Conservation (phyloP, 2,329 filamentous ascomycete genomes). For the Pestalotiopsis sp. region DNA sequence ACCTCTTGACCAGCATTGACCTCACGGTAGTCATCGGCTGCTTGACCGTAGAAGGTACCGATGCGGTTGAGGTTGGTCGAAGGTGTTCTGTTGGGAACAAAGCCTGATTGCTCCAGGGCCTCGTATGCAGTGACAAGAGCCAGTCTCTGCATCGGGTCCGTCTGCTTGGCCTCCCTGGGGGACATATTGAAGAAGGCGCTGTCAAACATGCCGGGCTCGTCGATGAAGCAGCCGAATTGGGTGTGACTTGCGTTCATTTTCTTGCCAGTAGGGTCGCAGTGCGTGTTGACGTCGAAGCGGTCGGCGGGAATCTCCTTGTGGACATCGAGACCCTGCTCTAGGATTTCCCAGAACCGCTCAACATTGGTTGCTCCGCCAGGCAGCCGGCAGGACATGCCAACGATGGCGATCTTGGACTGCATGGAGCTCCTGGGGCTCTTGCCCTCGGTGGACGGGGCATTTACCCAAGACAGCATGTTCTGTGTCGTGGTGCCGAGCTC, state of each 20-base stretch:
- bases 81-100: constrained; percentile 63
- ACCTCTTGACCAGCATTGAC: constrained; percentile 74
- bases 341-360: constrained; percentile 65
- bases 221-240: constrained; percentile 19
- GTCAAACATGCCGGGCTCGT: constrained; percentile 14
- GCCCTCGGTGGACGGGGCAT: not conserved
- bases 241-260: constrained; percentile 25
- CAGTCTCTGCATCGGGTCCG: constrained; percentile 70
- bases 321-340: constrained; percentile 64
- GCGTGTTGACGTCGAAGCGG: constrained; percentile 11
- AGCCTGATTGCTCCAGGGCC: constrained; percentile 69
- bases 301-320: constrained; percentile 42
- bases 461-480: constrained; percentile 26
- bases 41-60: constrained; percentile 75
- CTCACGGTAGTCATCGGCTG: constrained; percentile 77
- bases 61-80: constrained; percentile 59
- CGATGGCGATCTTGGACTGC: constrained; percentile 65
- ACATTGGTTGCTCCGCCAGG: constrained; percentile 60
- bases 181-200: constrained; percentile 16
- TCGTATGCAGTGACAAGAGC: constrained; percentile 70
- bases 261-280: constrained; percentile 59
- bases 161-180: constrained; percentile 45
- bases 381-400: constrained; percentile 67
- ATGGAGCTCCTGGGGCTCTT: constrained; percentile 9
- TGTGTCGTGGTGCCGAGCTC: not conserved